phyloP scores from a whole-genome alignment of 202 grass and related monocot species.

The Hordeum pubiflorum region DNA sequence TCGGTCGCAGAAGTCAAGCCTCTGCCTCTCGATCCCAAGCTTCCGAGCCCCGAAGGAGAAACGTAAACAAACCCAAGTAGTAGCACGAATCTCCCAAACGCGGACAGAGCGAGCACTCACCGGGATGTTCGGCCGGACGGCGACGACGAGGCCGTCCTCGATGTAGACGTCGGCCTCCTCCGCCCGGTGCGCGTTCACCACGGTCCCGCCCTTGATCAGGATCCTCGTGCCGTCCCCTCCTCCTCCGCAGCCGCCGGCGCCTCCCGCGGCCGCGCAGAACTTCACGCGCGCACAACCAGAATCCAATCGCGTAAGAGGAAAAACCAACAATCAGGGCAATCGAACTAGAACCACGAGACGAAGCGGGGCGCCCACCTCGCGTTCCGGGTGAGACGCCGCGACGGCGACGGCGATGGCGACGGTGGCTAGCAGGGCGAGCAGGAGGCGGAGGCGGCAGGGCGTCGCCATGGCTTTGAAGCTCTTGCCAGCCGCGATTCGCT shows the following conservation, averaged over 20 bases:
- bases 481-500: background rate
- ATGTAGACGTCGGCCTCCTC: slow-evolving; percentile 81
- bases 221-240: slow-evolving; percentile 51
- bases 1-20: background rate
- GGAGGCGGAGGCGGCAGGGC: background rate
- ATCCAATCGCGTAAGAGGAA: background rate
- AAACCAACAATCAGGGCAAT: background rate
- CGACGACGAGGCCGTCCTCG: slow-evolving; percentile 68
- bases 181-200: slow-evolving; percentile 82
- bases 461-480: slow-evolving; percentile 15
- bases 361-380: slow-evolving; percentile 27
- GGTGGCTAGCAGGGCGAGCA: slow-evolving; percentile 2
- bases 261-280: slow-evolving; percentile 52
- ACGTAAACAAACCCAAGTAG: no score
- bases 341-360: background rate
- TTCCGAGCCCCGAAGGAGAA: background rate
- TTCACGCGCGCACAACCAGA: background rate
- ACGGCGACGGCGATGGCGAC: background rate
- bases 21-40: background rate
- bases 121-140: slow-evolving; percentile 62
- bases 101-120: slow-evolving; percentile 25
- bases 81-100: background rate
- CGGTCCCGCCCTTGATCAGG: slow-evolving; percentile 87
- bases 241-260: slow-evolving; percentile 10
- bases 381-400: slow-evolving; percentile 22